Conservation (phyloP, 208 protist genomes). For the Leishmania braziliensis region DNA sequence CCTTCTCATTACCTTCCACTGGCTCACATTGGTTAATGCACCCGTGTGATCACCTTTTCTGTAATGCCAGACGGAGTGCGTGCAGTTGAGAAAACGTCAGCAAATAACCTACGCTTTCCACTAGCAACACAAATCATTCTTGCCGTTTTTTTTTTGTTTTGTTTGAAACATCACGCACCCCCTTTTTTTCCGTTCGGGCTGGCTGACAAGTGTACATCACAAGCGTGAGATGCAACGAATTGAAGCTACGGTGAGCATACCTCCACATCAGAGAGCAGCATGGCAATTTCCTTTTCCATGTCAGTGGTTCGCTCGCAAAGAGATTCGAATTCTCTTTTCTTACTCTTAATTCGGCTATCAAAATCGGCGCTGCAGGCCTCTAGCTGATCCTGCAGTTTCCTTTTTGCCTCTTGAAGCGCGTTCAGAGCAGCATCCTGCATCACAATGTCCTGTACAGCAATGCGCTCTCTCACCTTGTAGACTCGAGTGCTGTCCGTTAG, state of each 20-base stretch:
- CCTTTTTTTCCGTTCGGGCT: background rate
- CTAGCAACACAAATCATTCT: background rate
- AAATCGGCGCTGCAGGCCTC: conserved; percentile 53
- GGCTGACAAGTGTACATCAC: conserved; percentile 23
- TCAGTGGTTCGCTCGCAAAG: conserved; percentile 59
- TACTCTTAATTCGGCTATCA: conserved; percentile 66
- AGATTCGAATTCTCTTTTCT: conserved; percentile 59
- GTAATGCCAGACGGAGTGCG: background rate
- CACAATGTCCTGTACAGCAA: conserved; percentile 57
- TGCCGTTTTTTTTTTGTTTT: background rate
- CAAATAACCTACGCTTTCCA: background rate
- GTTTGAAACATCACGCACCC: too few species aligned
- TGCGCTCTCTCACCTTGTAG: conserved; percentile 80
- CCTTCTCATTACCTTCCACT: background rate
- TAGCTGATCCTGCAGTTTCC: conserved; percentile 51
- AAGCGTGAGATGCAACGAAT: background rate
- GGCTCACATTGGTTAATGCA: background rate
- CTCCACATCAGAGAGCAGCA: conserved; percentile 68
- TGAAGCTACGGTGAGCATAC: conserved; percentile 35
- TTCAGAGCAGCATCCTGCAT: conserved; percentile 58
- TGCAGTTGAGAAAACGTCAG: background rate
- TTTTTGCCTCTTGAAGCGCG: conserved; percentile 64
- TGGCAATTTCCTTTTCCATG: conserved; percentile 88
- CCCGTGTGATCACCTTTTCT: background rate
- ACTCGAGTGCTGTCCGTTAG: conserved; percentile 85